Conservation (phyloP, 192 early-diverging fungal genomes). For the Backusella westeae region DNA sequence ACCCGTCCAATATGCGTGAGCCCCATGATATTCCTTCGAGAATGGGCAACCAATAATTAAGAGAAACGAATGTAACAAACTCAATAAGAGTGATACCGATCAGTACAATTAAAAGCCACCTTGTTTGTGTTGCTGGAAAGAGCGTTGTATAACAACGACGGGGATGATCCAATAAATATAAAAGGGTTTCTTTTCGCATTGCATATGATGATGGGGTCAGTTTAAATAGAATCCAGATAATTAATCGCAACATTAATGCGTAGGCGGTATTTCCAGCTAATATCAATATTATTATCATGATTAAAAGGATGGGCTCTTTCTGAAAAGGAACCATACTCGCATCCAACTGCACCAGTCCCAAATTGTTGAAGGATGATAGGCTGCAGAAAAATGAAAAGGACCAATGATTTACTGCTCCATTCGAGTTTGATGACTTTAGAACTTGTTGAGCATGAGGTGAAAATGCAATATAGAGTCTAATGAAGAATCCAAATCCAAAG, state of each 20-base stretch:
- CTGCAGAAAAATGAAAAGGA: constrained; percentile 30
- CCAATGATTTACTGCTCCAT: constrained; percentile 22
- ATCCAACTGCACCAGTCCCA: constrained; percentile 21
- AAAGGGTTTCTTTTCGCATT: constrained; percentile 27
- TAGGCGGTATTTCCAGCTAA: constrained; percentile 35
- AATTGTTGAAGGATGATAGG: constrained; percentile 34
- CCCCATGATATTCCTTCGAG: constrained; percentile 27
- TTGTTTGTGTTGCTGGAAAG: constrained; percentile 33
- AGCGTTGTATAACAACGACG: constrained; percentile 35
- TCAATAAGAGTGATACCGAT: constrained; percentile 32
- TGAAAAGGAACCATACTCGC: constrained; percentile 34
- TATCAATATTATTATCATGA: constrained; percentile 25
- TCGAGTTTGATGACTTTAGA: constrained; percentile 19
- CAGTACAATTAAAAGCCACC: constrained; percentile 31
- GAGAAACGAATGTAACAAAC: constrained; percentile 21
- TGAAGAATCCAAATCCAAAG: constrained; percentile 3
- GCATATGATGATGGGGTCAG: constrained; percentile 15
- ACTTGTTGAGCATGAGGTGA: constrained; percentile 23
- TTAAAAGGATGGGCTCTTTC: constrained; percentile 14
- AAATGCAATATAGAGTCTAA: constrained; percentile 26
- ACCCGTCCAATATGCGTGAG: constrained; percentile 28
- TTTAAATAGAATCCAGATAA: constrained; percentile 31
- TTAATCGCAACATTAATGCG: constrained; percentile 27
- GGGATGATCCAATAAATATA: constrained; percentile 33
- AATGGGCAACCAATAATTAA: constrained; percentile 34